These are phyloP conservation scores for Pyracantha coccinea DNA, from an alignment of 331 rosid genomes.

Conservation along the genomic window DNA sequence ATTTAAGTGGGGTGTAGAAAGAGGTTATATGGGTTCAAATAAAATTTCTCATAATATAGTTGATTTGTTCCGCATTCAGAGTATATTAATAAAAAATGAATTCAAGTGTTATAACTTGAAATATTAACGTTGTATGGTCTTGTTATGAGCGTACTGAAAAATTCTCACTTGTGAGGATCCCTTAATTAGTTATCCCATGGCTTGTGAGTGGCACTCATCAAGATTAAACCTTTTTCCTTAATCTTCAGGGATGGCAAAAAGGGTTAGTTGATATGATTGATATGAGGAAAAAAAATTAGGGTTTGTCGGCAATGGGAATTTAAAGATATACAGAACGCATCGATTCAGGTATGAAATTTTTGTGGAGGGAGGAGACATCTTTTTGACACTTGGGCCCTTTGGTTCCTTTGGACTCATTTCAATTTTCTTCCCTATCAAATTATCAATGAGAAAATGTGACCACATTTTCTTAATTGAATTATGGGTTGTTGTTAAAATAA, in stretches of 20 bases:
- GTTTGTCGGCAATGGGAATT: constrained; percentile 29
- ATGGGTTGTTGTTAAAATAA: constrained; percentile 16
- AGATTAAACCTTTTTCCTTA: constrained; percentile 4
- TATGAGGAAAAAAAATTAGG: constrained; percentile 9
- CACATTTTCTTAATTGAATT: neutral
- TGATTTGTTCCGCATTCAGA: too few relatives aligned
- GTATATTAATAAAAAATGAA: too few relatives aligned
- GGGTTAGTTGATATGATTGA: constrained; percentile 21
- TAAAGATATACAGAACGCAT: constrained; percentile 21
- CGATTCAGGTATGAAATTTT: constrained; percentile 28
- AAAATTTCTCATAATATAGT: too few relatives aligned
- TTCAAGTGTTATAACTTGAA: too few relatives aligned
- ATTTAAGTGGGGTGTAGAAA: too few relatives aligned
- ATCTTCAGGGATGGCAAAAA: constrained; percentile 9
- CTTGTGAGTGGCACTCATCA: constrained; percentile 10
- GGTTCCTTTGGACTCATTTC: constrained; percentile 1
- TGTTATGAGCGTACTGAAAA: too few relatives aligned
- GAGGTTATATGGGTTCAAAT: too few relatives aligned
- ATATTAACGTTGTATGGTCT: too few relatives aligned
- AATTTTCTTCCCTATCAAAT: constrained; percentile 4
- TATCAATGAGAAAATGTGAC: neutral
- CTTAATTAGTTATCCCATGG: constrained; percentile 11
- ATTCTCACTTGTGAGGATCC: neutral
- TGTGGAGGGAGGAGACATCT: constrained; percentile 28
- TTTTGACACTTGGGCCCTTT: constrained; percentile 25